phyloP scores from a whole-genome alignment of 2,329 filamentous ascomycete genomes.

The Aureobasidium sp. region DNA sequence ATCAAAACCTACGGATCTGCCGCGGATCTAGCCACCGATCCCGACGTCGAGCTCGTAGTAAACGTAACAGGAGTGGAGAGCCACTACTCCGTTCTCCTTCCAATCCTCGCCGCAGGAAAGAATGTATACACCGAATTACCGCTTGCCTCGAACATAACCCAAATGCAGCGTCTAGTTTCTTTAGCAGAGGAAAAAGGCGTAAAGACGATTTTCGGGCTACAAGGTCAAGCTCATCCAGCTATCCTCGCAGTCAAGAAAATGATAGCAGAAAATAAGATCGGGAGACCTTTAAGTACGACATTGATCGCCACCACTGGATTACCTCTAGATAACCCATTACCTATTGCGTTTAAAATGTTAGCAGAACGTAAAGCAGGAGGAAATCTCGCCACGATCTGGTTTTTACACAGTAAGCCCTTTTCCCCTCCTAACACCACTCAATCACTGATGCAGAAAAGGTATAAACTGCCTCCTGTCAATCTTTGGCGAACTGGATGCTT shows the following conservation, averaged over 20 bases:
- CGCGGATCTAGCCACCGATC: slow-evolving; percentile 35
- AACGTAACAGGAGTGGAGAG: slow-evolving; percentile 35
- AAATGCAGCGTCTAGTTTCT: slow-evolving; percentile 36
- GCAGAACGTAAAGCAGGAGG: slow-evolving; percentile 37
- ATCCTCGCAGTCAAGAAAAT: slow-evolving; percentile 36
- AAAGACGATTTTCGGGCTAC: slow-evolving; percentile 40
- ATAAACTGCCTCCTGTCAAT: neutral
- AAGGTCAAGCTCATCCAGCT: slow-evolving; percentile 35
- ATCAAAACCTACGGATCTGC: slow-evolving; percentile 38
- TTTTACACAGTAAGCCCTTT: neutral
- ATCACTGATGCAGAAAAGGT: neutral
- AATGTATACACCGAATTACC: slow-evolving; percentile 45
- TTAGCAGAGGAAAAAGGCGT: slow-evolving; percentile 34
- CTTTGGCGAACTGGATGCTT: slow-evolving; percentile 22
- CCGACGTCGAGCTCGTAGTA: slow-evolving; percentile 41
- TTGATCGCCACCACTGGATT: slow-evolving; percentile 20
- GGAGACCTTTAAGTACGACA: slow-evolving; percentile 31
- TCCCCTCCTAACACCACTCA: no score
- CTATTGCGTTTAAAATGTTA: slow-evolving; percentile 23
- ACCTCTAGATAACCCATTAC: neutral
- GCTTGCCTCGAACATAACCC: slow-evolving; percentile 30
- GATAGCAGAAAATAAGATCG: slow-evolving; percentile 35
- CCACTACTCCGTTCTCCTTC: slow-evolving; percentile 35
- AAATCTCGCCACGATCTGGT: slow-evolving; percentile 33
- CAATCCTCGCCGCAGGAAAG: slow-evolving; percentile 39